Conservation (phyloP, 2,329 filamentous ascomycete genomes). For the Sclerotinia spermophila region DNA sequence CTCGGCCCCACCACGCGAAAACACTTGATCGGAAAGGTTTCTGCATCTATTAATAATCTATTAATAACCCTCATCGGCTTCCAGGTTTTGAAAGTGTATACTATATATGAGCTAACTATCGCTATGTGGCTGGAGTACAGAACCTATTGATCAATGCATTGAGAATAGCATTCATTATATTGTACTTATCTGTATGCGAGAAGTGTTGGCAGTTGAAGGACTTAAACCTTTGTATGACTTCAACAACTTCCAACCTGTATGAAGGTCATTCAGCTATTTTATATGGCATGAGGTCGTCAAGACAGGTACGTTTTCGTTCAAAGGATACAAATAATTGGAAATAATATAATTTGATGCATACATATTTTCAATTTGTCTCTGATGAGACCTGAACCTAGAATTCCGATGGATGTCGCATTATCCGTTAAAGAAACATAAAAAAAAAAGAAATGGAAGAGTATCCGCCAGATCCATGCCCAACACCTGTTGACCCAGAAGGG, state of each 20-base stretch:
- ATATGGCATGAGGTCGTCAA: background rate
- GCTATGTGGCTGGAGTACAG: too few species aligned
- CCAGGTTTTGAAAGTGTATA: background rate
- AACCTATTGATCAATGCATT: background rate
- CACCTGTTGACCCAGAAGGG: background rate
- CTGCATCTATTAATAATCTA: background rate
- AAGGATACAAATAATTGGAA: too few species aligned
- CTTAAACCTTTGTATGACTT: background rate
- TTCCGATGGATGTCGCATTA: background rate
- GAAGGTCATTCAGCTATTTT: background rate
- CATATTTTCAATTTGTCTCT: background rate
- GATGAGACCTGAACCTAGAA: background rate
- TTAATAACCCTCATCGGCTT: background rate
- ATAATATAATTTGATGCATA: background rate
- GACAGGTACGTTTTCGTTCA: background rate
- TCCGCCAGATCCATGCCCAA: background rate
- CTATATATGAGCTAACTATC: too few species aligned
- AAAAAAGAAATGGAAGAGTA: background rate
- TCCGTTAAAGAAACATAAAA: background rate
- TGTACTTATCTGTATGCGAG: background rate
- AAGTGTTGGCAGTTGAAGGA: background rate
- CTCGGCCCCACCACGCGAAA: slow-evolving; percentile 1
- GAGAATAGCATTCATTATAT: background rate
- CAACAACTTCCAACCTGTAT: background rate
- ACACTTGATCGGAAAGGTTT: background rate